These are phyloP conservation scores for Hypoxylon sp. DNA, from an alignment of 2,329 filamentous ascomycete species.

Conservation along the genomic window DNA sequence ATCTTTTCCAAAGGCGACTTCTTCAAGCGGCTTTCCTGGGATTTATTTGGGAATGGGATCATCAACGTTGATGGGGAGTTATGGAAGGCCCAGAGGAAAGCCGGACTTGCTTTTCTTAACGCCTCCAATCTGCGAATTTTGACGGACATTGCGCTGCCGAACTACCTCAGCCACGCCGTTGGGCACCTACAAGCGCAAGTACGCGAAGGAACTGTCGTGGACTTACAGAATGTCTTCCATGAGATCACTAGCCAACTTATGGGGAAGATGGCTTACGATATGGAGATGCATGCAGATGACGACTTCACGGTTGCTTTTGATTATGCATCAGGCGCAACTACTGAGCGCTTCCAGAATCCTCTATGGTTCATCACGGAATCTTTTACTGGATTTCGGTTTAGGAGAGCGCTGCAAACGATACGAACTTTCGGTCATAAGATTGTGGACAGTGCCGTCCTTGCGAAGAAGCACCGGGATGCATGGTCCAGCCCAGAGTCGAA, in stretches of 20 bases:
- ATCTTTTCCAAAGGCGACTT: constrained; percentile 73
- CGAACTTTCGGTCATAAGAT: constrained; percentile 69
- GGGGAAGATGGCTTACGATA: constrained; percentile 77
- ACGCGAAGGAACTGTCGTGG: constrained; percentile 54
- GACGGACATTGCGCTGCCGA: constrained; percentile 68
- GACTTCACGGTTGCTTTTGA: constrained; percentile 73
- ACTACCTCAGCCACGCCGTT: constrained; percentile 62
- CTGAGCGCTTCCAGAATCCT: constrained; percentile 74
- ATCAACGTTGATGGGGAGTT: constrained; percentile 75
- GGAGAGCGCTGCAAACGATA: constrained; percentile 62
- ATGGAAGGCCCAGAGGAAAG: constrained; percentile 73
- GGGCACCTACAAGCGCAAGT: constrained; percentile 53
- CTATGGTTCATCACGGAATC: constrained; percentile 71
- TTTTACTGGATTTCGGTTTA: constrained; percentile 62
- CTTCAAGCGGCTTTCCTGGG: constrained; percentile 70
- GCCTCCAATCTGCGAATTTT: constrained; percentile 68
- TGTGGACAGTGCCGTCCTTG: constrained; percentile 65
- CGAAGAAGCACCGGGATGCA: constrained; percentile 48
- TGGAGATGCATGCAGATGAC: constrained; percentile 74
- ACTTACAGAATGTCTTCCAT: constrained; percentile 71
- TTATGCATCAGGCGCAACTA: constrained; percentile 70
- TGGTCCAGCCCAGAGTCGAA: constrained; percentile 7
- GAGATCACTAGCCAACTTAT: constrained; percentile 75
- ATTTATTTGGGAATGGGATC: constrained; percentile 74
- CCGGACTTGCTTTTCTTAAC: constrained; percentile 70